Conservation (phyloP, 108 stramenopile genomes). For the Conticribra guillardii region DNA sequence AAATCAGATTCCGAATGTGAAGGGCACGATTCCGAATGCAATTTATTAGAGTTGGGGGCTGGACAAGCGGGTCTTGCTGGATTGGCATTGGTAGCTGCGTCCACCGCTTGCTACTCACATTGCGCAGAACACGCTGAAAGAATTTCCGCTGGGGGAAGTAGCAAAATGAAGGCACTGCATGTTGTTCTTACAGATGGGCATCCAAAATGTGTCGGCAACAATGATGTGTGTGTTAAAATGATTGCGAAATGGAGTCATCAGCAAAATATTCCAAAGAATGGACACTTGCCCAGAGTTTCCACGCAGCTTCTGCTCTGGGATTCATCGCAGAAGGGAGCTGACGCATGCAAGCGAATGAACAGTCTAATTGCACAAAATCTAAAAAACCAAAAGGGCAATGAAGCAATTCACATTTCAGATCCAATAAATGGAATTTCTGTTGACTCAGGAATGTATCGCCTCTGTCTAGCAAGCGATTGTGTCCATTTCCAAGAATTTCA, state of each 20-base stretch:
- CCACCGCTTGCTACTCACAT: not conserved
- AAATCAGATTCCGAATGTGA: not conserved
- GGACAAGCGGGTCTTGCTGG: constrained; percentile 86
- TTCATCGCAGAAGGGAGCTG: constrained; percentile 36
- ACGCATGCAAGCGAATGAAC: constrained; percentile 28
- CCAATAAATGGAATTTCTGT: no score
- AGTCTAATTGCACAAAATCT: no score
- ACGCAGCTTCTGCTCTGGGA: constrained; percentile 62
- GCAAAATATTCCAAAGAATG: not conserved
- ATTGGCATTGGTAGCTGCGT: constrained; percentile 43
- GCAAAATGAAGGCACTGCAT: constrained; percentile 22
- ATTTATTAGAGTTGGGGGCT: constrained; percentile 71
- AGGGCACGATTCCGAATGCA: constrained; percentile 11
- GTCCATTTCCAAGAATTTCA: constrained; percentile 85
- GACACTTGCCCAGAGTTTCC: constrained; percentile 10
- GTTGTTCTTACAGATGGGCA: constrained; percentile 80
- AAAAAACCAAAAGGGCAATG: no score
- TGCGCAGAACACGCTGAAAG: not conserved
- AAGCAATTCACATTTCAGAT: no score
- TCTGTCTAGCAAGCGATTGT: constrained; percentile 75
- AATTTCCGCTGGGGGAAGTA: not conserved
- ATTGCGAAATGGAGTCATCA: no score
- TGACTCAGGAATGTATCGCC: constrained; percentile 18
- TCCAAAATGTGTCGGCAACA: constrained; percentile 69
- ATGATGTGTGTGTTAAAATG: constrained; percentile 53